Evolutionary conservation across 257 asterid genomes (phyloP), one percentile per base, ranked within the genome.

Genomic region (Nicotiana attenuata): DNA sequence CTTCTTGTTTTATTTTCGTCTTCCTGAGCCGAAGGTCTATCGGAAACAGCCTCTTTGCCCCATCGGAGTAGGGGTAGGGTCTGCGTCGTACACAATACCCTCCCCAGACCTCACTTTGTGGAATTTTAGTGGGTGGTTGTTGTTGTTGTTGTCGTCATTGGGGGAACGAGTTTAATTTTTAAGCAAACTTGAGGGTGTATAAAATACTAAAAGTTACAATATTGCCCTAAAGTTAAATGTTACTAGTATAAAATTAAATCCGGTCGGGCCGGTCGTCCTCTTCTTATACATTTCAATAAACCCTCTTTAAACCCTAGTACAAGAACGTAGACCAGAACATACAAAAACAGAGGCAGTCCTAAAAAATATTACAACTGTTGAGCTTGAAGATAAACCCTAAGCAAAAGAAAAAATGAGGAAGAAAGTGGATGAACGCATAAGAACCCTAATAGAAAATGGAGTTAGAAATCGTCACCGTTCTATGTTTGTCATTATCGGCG

Each of bases 361-460:
- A 38, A 7, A 35, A 38, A 7, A 41, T 41, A 41, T 8, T 41
- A 41, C 50, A 41, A 9, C 50, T 8, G 50, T 41, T 41, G 11
- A 41, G 50, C 13, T 41, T 0, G 50, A 41, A 41, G 13, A 41
- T 2, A 41, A 66, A 75, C 69, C 41, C 14, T 45, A 29, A 56
- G 3, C n/a, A 31, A 55, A 41, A 16, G 10, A 29, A 24, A 84
- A 57, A 19, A 94, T 94, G 99, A 90, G 93, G 93, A 93, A 89
- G 82, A 96, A 91, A 81, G 95, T 94, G 29, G 97, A 94, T 87
- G 97, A 92, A 61, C 97, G 97, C 65, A 93, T 96, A 71, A 80
- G 97, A 81, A 92, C 97, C 33, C 87, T 94, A 45, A 96, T 96
- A n/a, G 97, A 93, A 60, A 96, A 96, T 84, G 98, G 99, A 65